A percentile compares a stretch with the other conserved stretches of the same genome.
These are phyloP conservation scores for Capsicum rhomboideum DNA, from an alignment of 257 asterid species.

Conservation along the genomic window DNA sequence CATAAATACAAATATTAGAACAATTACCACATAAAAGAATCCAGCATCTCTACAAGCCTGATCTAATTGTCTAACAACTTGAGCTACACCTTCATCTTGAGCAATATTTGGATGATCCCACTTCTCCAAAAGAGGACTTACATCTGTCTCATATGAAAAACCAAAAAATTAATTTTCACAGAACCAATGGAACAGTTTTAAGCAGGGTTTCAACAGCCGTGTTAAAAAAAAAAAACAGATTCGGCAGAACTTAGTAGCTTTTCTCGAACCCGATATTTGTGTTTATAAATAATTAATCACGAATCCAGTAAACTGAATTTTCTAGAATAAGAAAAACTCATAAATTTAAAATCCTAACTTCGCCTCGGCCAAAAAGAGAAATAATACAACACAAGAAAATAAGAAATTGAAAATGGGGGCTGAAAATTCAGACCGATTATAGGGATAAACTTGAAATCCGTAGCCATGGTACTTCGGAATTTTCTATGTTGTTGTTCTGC, in stretches of 20 bases:
- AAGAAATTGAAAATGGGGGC: not conserved
- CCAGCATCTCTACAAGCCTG: slow-evolving; percentile 84
- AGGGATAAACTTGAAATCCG: slow-evolving; percentile 77
- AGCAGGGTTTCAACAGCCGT: not conserved
- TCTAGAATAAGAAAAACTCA: not conserved
- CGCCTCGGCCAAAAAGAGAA: not conserved
- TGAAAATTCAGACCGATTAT: slow-evolving; percentile 41
- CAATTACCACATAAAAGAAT: slow-evolving; percentile 67
- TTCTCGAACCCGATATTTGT: not conserved
- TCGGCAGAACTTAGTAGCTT: not conserved
- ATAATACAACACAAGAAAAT: not conserved
- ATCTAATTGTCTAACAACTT: slow-evolving; percentile 60
- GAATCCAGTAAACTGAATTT: not conserved
- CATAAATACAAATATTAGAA: not conserved
- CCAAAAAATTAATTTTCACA: not conserved
- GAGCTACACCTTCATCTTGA: slow-evolving; percentile 44
- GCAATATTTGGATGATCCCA: slow-evolving; percentile 67
- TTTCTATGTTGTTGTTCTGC: not conserved
- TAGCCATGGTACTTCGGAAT: slow-evolving; percentile 46
- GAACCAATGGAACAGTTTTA: not conserved
- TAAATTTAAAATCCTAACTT: not conserved
- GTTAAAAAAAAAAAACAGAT: too few relatives aligned
- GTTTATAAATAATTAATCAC: not conserved
- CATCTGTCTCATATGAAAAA: slow-evolving; percentile 29
- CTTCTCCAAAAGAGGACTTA: slow-evolving; percentile 56